Evolutionary conservation across 148 eudicot genomes (phyloP).

Genomic region (Chenopodium berlandieri): DNA sequence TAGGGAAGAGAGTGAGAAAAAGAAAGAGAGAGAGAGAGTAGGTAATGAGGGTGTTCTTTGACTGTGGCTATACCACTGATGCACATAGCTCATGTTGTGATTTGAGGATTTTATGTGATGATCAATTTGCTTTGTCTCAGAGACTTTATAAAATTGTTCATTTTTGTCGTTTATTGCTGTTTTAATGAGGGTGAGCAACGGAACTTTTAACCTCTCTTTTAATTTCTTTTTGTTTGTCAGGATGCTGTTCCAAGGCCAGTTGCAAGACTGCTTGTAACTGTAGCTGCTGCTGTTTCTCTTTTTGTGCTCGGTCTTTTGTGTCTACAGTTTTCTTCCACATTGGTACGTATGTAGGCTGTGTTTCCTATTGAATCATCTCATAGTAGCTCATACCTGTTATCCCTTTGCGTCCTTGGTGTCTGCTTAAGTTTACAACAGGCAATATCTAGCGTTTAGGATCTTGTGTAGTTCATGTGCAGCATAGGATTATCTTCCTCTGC

Average conservation of each 20-base stretch:
- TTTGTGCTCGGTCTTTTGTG: constrained; percentile 70
- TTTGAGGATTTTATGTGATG: too few relatives aligned
- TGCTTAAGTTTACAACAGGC: not conserved
- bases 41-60: constrained; percentile 10
- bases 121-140: too few relatives aligned
- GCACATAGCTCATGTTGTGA: too few relatives aligned
- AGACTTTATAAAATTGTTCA: too few relatives aligned
- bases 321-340: constrained; percentile 77
- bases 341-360: constrained; percentile 45
- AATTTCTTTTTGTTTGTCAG: constrained; percentile 34
- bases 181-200: too few relatives aligned
- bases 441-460: too few relatives aligned
- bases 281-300: constrained; percentile 48
- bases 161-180: too few relatives aligned
- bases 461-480: not conserved
- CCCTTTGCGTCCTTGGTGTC: not conserved
- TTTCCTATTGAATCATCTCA: not conserved
- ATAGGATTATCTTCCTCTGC: not conserved
- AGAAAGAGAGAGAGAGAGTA: too few relatives aligned
- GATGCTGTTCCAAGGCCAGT: constrained; percentile 79
- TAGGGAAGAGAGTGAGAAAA: too few relatives aligned
- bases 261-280: constrained; percentile 67
- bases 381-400: not conserved
- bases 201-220: not conserved
- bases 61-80: too few relatives aligned